Conservation (phyloP, 1,284 basidiomycete genomes). For the Ceratobasidium sp. region DNA sequence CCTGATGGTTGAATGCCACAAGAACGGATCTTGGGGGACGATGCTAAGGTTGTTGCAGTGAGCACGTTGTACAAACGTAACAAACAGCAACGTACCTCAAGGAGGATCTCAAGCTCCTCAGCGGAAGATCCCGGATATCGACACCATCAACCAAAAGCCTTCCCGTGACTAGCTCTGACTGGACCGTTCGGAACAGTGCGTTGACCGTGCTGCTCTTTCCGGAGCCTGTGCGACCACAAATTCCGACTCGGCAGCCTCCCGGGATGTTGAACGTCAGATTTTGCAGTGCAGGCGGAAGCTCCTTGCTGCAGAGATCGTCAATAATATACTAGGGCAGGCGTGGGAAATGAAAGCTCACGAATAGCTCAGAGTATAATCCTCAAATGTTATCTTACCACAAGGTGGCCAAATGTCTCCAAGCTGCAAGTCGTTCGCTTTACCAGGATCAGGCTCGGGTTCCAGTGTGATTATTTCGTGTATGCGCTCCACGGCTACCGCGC, state of each 20-base stretch:
- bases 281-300: neutral
- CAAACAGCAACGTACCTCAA: neutral
- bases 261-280: conserved; percentile 15
- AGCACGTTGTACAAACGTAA: neutral
- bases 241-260: neutral
- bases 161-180: neutral
- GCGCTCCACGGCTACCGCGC: conserved; percentile 15
- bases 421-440: neutral
- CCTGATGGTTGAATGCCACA: conserved; percentile 22
- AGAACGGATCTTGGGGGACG: conserved; percentile 26
- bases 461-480: neutral
- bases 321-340: too few species aligned
- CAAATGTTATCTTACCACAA: neutral
- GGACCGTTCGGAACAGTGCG: conserved; percentile 18
- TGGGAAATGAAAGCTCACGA: neutral
- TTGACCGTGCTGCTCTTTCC: conserved; percentile 27
- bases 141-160: conserved; percentile 2
- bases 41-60: neutral
- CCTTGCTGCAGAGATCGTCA: neutral
- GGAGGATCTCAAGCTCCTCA: neutral
- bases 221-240: conserved; percentile 21
- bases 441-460: neutral
- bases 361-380: conserved; percentile 10
- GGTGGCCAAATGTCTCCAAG: neutral
- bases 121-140: neutral